These are phyloP conservation scores for Trichoderma endophyticum DNA, from an alignment of 2,329 filamentous ascomycete species.

Conservation along the genomic window DNA sequence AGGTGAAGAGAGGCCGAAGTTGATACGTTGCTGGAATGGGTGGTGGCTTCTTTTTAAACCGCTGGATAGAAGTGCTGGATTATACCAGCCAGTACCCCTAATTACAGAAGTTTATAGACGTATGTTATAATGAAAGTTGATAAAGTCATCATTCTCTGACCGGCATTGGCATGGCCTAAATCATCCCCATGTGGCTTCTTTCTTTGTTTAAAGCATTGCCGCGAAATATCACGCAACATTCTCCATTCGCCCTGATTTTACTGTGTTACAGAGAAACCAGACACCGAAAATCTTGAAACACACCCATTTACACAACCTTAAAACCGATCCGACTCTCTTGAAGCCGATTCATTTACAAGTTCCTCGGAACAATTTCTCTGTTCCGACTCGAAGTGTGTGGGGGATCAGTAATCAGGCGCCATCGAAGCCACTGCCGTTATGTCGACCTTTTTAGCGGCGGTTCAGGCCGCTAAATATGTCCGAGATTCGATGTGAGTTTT, in stretches of 20 bases:
- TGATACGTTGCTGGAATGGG: neutral
- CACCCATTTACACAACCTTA: neutral
- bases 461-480: constrained; percentile 23
- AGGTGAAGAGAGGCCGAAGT: neutral
- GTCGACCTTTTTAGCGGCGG: constrained; percentile 44
- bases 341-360: neutral
- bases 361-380: neutral
- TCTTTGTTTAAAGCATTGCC: neutral
- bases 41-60: neutral
- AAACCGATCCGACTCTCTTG: neutral
- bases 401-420: neutral
- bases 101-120: neutral
- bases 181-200: neutral
- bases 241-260: neutral
- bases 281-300: neutral
- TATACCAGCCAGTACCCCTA: neutral
- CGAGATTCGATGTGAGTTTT: neutral
- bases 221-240: neutral
- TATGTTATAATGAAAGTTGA: neutral
- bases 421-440: neutral
- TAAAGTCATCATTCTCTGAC: neutral
- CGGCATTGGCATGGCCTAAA: neutral
- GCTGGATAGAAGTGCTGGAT: neutral
- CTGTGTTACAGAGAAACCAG: neutral
- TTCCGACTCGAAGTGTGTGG: neutral